phyloP scores from a whole-genome alignment of 2,329 filamentous ascomycete species.

The Claviceps spartinae region DNA sequence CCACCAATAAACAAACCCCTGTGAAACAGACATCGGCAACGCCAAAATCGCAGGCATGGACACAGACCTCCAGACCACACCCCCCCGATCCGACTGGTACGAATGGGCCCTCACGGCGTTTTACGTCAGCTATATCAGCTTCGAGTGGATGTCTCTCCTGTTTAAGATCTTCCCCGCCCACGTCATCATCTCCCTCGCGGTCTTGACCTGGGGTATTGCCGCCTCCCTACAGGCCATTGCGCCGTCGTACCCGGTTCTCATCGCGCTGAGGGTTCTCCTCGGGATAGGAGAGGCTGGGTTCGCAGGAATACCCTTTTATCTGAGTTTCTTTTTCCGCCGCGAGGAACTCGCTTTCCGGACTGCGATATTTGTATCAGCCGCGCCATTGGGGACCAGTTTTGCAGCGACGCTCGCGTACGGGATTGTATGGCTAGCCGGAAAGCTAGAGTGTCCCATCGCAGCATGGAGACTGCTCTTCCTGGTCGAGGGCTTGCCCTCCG shows the following conservation, averaged over 20 bases:
- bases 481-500: conserved; percentile 71
- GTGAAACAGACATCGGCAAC: conserved; percentile 42
- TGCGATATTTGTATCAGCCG: conserved; percentile 78
- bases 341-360: conserved; percentile 73
- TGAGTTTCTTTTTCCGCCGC: conserved; percentile 50
- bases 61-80: conserved; percentile 39
- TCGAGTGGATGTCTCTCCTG: conserved; percentile 52
- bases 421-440: conserved; percentile 53
- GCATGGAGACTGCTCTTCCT: conserved; percentile 80
- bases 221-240: conserved; percentile 60
- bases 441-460: conserved; percentile 51
- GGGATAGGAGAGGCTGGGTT: conserved; percentile 55
- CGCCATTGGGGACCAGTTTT: conserved; percentile 63
- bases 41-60: conserved; percentile 52
- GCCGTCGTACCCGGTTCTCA: conserved; percentile 47
- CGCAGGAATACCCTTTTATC: conserved; percentile 48
- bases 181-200: conserved; percentile 45
- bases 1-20: too few relatives aligned
- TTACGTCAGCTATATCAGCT: conserved; percentile 48
- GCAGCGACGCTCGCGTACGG: conserved; percentile 67
- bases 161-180: conserved; percentile 49
- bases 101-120: conserved; percentile 48
- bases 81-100: conserved; percentile 35
- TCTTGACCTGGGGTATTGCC: conserved; percentile 65
- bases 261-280: conserved; percentile 41